A percentile compares a stretch with the other conserved stretches of the same genome.
Conservation (phyloP, 495 filamentous ascomycete species). For the Neurospora tetrasperma region DNA sequence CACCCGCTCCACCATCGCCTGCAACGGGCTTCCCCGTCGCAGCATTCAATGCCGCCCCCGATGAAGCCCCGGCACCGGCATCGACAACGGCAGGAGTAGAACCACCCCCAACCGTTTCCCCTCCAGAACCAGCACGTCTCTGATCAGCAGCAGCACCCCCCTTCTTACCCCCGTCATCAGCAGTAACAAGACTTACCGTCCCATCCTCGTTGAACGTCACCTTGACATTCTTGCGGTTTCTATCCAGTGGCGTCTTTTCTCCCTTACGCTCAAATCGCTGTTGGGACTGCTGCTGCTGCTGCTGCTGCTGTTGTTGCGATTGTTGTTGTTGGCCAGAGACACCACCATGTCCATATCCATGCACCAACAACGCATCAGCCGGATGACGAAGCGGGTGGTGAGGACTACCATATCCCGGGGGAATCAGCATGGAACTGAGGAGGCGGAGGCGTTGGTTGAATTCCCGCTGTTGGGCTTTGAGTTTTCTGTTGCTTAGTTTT, state of each 20-base stretch:
- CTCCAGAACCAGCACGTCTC: neutral
- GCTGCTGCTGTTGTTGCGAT: neutral
- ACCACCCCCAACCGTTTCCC: neutral
- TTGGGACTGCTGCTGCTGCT: neutral
- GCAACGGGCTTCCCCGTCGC: neutral
- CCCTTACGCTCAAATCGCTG: neutral
- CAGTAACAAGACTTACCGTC: neutral
- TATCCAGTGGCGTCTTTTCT: neutral
- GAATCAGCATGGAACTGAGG: neutral
- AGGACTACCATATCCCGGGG: neutral
- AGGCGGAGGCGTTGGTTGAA: neutral
- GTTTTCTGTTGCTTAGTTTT: neutral
- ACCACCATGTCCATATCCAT: neutral
- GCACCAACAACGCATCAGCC: neutral
- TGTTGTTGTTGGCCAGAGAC: neutral
- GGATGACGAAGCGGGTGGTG: neutral
- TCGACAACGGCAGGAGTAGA: neutral
- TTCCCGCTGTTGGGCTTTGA: neutral
- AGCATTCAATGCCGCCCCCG: neutral
- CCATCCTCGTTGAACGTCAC: neutral
- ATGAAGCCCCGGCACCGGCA: neutral
- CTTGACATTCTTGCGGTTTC: neutral
- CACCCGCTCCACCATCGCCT: neutral
- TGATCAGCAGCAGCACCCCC: neutral
- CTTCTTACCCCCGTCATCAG: neutral